Evolutionary conservation across 352 stramenopile species (phyloP), one percentile per base, ranked within the genome.

Genomic region (Phytophthora pluvialis): DNA sequence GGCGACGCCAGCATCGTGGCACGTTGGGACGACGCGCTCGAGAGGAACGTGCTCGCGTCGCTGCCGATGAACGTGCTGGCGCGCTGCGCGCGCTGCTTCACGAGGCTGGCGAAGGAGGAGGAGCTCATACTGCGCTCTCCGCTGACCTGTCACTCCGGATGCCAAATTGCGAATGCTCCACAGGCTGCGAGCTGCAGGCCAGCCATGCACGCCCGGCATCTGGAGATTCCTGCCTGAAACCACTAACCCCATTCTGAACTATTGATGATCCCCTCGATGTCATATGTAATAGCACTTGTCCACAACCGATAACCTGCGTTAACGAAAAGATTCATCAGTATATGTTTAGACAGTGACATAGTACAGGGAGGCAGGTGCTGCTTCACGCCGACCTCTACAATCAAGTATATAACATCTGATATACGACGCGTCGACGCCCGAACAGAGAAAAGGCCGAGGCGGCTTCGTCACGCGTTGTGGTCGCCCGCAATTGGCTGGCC

Each of bases 1-100:
- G 65, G 60, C 2, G 73, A 70, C 47, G 44, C 49, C 9, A 89
- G 60, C 44, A 91, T 74, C 26, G 80, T 88, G 28, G 76, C 75
- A 29, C 80, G 78, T 42, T 73, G 55, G 8, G 75, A 77, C 3
- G 78, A 80, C 28, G 53, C 55, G 28, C 62, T 56, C 5, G 78
- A 81, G 28, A 73, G 44, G 44, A 75, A 74, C 8, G 76, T 75
- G 53, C 77, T 70, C 12, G 62, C 44, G 45, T 81, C 55, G 33
- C 57, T 70, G 54, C 53, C 45, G 36, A 70, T 60, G 21, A 73
- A 79, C 42, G 62, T 72, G 26, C 43, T 83, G 53, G 51, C 60
- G n/a, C 70, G 71, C 13, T 65, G 67, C 21, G 62, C 33, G 25
- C 70, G 60, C 29, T 63, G 57, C 51, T 77, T 70, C 12, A 72